A percentile compares a stretch with the other conserved stretches of the same genome.
These are phyloP conservation scores for Epipyxis sp. DNA, from an alignment of 108 stramenopile species.

Conservation along the genomic window DNA sequence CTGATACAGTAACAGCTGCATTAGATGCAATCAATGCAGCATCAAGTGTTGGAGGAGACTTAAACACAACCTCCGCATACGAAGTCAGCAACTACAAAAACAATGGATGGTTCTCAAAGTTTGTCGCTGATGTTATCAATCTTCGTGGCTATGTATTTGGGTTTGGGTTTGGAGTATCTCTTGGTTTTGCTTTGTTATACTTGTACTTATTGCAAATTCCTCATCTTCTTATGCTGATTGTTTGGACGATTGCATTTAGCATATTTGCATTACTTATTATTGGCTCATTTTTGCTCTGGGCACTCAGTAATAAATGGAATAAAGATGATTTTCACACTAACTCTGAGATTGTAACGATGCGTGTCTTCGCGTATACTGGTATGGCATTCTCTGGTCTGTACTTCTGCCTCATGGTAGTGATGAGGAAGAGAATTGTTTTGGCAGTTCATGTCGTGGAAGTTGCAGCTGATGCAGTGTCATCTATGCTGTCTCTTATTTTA, in stretches of 20 bases:
- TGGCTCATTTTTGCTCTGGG: conserved; percentile 29
- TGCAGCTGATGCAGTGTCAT: conserved; percentile 12
- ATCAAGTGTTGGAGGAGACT: too few species aligned
- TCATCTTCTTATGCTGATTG: conserved; percentile 63
- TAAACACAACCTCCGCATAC: neutral
- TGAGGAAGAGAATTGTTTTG: conserved; percentile 37
- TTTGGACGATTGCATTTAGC: conserved; percentile 71
- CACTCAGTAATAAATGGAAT: neutral
- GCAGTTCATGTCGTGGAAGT: conserved; percentile 32
- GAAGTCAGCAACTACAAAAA: neutral
- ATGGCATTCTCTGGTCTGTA: neutral
- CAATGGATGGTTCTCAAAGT: conserved; percentile 39
- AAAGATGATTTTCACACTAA: neutral
- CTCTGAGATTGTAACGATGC: conserved; percentile 9
- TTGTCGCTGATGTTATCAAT: conserved; percentile 54
- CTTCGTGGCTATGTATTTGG: conserved; percentile 63
- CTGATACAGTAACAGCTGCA: neutral
- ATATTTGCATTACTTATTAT: conserved; percentile 61
- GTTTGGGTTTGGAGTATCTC: conserved; percentile 71
- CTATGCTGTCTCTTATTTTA: conserved; percentile 9
- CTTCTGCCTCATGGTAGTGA: conserved; percentile 31
- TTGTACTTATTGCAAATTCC: conserved; percentile 72
- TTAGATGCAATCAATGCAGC: neutral
- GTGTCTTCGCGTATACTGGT: neutral
- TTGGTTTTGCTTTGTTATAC: conserved; percentile 68